Base-by-base conservation (phyloP, 805 yeast genomes). In the Myxozyma lipomycoides region DNA sequence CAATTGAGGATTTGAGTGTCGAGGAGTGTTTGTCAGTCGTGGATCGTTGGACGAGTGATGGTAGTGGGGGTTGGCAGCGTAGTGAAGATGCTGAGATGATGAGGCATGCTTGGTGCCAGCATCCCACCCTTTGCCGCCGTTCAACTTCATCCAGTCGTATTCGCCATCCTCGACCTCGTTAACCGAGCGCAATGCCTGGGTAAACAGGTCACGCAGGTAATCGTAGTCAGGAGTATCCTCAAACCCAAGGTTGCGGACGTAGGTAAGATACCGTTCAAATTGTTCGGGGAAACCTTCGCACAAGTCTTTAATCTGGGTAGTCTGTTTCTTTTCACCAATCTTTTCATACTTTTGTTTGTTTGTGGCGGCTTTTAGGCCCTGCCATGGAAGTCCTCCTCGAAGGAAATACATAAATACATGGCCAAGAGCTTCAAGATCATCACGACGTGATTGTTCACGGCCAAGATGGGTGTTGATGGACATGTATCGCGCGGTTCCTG, bases 401-500 rank as follows among this genome's bases (percentile, higher is more conserved):
- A 91, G 70, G 70, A 93, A 93, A 71, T 93, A 93, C 74, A 93
- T 86, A 65, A 93, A 88, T 6, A 93, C 98, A 69, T 93, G 97
- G 30, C 97, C 98, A 65, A 93, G 76, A 49, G 95, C 87, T 73
- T 93, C 98, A 65, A 93, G 78, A 70, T 93, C 98, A 66, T 93
- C 98, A 63, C 98, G 78, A 67, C 98, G 83, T 63, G 87, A 82
- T 73, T 93, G 98, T 70, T 93, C 98, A 63, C 97, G 81, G 43
- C 98, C 98, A 63, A 93, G 73, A 70, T 93, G 98, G 7, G 98
- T 93, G 72, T 93, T 93, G 60, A 93, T 90, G 26, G 95, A 84
- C 97, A 93, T 93, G 72, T 93, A 93, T 63, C 98, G 77, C n/a
- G 98, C 98, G 2, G 98, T 93, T 44, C 98, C 98, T 68, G 95